Conservation (phyloP, 2,329 filamentous ascomycete genomes). For the Graphilbum fragrans region DNA sequence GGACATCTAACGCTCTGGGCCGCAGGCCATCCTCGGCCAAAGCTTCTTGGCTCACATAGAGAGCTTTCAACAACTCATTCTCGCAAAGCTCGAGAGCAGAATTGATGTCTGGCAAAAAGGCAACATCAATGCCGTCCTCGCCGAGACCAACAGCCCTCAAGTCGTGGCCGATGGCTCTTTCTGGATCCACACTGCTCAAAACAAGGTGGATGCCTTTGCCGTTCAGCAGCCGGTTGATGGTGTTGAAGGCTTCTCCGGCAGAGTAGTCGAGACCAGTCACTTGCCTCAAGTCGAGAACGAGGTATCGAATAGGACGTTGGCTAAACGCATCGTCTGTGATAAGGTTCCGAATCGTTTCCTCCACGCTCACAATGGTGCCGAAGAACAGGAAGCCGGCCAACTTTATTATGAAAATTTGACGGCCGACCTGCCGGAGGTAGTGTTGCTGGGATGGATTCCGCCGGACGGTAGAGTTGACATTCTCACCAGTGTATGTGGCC, state of each 20-base stretch:
- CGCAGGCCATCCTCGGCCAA: slow-evolving; percentile 16
- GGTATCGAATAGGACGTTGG: slow-evolving; percentile 69
- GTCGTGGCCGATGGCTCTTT: slow-evolving; percentile 63
- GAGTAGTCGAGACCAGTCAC: slow-evolving; percentile 94
- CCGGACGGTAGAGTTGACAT: slow-evolving; percentile 84
- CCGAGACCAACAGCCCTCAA: slow-evolving; percentile 76
- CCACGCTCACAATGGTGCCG: slow-evolving; percentile 90
- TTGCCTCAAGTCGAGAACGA: slow-evolving; percentile 79
- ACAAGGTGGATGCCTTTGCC: slow-evolving; percentile 70
- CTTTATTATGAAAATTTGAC: slow-evolving; percentile 84
- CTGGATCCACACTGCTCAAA: slow-evolving; percentile 68
- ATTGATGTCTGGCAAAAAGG: slow-evolving; percentile 81
- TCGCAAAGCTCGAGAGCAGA: slow-evolving; percentile 89
- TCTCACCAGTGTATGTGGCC: slow-evolving; percentile 78
- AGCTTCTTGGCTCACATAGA: slow-evolving; percentile 60
- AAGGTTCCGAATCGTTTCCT: slow-evolving; percentile 71
- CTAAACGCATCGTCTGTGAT: slow-evolving; percentile 74
- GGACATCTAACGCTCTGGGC: slow-evolving; percentile 15
- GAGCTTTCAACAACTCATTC: slow-evolving; percentile 77
- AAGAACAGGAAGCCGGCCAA: slow-evolving; percentile 96
- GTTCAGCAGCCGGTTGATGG: slow-evolving; percentile 73
- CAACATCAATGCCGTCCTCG: slow-evolving; percentile 59
- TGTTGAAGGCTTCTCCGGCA: slow-evolving; percentile 86
- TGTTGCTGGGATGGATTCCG: slow-evolving; percentile 81
- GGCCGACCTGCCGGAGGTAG: slow-evolving; percentile 74